Evolutionary conservation across 2,329 filamentous ascomycete species (phyloP), one percentile per base, ranked within the genome.

Genomic region (Raffaelea ambrosiae): DNA sequence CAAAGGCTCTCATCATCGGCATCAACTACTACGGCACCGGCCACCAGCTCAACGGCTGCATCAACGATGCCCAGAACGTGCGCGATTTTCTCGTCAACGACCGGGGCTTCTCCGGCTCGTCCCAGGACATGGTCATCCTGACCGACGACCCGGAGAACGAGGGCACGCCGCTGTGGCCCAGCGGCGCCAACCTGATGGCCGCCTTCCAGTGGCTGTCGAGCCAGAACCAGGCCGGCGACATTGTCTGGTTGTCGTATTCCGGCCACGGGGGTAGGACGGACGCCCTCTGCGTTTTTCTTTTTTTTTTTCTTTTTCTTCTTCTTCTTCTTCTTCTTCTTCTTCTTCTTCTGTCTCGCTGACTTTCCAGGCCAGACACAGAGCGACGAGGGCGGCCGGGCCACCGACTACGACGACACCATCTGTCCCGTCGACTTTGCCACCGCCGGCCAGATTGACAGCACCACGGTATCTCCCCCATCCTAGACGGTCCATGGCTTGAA

Each of bases 21-120:
- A 79, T 81, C 66, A 81, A 81, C 64, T 81, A 81, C 63, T 74
- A 76, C 53, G 70, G 73, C 48, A 73, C 77, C 57, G 61, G 70
- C 36, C 74, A 75, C 42, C 71, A 79, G 63, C 69, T 81, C 40
- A 66, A 72, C 50, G 77, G 77, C 26, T 81, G 77, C 59, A 78
- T 63, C 52, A 65, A 66, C 46, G 65, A 68, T 47, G 57, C 60
- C 4, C 47, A 55, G 46, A 67, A 67, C 42, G 57, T 67, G 44
- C 59, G 58, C 21, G 58, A 64, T 20, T 68, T 65, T 53, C 56
- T 68, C 13, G 58, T 65, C 42, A 53, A 59, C 48, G 61, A 67
- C 29, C 57, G 63, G 38, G 65, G 64, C 19, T 68, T 64, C 54
- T 60, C 60, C 14, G 50, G 59, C 20, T 57, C 57, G 47, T 46